Evolutionary conservation across 2,329 filamentous ascomycete genomes (phyloP), one percentile per base, ranked within the genome.

Genomic region (Eutypa lata): DNA sequence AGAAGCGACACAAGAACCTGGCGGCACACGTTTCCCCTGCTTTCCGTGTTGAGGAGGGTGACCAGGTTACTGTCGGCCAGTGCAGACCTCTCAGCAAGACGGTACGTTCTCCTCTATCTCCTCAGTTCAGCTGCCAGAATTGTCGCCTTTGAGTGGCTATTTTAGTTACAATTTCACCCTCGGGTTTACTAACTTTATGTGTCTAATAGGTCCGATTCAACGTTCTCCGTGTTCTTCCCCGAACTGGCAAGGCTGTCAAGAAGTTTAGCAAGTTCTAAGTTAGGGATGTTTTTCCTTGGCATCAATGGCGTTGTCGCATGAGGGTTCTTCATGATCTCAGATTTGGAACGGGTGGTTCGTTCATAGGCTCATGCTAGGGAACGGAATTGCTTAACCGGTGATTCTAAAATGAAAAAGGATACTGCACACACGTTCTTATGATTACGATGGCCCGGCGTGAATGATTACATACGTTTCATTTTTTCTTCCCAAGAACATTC

Each of bases 1-100:
- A 99, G 91, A 97, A 97, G 89, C 87, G 94, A 78, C 94, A 99
- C 90, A 97, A 97, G 89, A 99, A 99, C 88, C 86, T 99, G 65
- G 91, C 94, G 73, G 94, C 93, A 67, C 94, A 99, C 87, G 93
- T 97, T 72, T 97, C 92, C 64, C 94, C 94, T 71, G 93, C 93
- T 78, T 99, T 99, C 91, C 94, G 94, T 96, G 92, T 97, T 71
- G 90, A 96, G 84, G 93, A 97, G 77, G 95, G 94, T 87, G 94
- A 99, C 81, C 89, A 93, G 82, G 95, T 99, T 71, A 96, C 93
- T 70, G 93, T 99, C 78, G 94, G 94, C 81, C 94, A 99, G 85
- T 99, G 94, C 90, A 86, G 94, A 79, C 94, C 94, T 73, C 86
- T 99, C 72, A 92, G 88, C 90, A 99, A 99, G 90, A 99, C 94